Evolutionary conservation across 305 asterid genomes (phyloP).

Genomic region (Solanum hybrid): DNA sequence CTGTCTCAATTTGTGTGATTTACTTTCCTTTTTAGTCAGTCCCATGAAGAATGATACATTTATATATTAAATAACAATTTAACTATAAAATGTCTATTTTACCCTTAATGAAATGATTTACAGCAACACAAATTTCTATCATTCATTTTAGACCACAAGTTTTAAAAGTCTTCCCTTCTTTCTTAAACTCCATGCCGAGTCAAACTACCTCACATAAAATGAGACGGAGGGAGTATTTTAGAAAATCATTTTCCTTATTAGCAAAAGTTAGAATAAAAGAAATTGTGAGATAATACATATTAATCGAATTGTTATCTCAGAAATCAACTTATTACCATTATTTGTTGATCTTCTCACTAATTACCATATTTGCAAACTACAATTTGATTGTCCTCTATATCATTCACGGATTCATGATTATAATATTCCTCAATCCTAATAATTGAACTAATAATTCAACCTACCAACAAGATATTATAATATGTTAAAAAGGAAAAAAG

Average conservation of each 20-base stretch:
- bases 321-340: neutral
- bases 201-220: too few relatives aligned
- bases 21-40: too few relatives aligned
- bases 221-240: neutral
- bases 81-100: too few relatives aligned
- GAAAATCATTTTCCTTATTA: neutral
- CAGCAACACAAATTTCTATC: too few relatives aligned
- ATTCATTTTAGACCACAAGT: too few relatives aligned
- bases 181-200: too few relatives aligned
- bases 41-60: too few relatives aligned
- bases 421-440: neutral
- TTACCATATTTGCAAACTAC: neutral
- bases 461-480: neutral
- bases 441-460: neutral
- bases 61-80: too few relatives aligned
- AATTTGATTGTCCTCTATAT: neutral
- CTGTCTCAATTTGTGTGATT: too few relatives aligned
- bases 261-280: neutral
- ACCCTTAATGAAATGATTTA: too few relatives aligned
- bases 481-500: neutral
- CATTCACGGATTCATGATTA: neutral
- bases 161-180: too few relatives aligned
- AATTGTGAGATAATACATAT: neutral
- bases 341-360: neutral
- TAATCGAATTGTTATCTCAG: neutral